Evolutionary conservation across 345 rosid genomes (phyloP).

Genomic region (Corymbia maculata): DNA sequence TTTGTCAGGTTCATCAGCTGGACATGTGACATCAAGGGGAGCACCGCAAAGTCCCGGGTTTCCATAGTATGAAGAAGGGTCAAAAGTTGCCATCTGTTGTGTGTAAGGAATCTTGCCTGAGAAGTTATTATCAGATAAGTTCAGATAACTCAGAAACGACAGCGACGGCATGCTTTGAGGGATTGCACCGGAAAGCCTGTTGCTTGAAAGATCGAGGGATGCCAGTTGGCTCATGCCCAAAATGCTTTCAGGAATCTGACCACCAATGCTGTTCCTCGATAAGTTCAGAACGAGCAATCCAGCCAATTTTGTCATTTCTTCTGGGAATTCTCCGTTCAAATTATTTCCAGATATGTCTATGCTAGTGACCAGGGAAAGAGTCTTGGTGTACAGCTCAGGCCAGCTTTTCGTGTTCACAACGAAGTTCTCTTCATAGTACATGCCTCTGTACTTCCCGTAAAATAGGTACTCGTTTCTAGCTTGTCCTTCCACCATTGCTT

Average conservation of each 20-base stretch:
- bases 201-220: conserved; percentile 45
- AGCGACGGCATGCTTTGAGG: conserved; percentile 26
- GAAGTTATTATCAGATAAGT: conserved; percentile 22
- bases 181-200: conserved; percentile 24
- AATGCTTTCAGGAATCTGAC: conserved; percentile 21
- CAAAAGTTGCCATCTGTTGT: conserved; percentile 21
- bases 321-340: conserved; percentile 25
- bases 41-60: conserved; percentile 31
- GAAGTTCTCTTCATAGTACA: conserved; percentile 26
- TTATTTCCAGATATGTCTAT: conserved; percentile 28
- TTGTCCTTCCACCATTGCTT: conserved; percentile 23
- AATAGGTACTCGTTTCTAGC: conserved; percentile 11
- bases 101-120: conserved; percentile 25
- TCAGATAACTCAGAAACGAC: conserved; percentile 21
- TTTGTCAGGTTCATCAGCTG: not conserved
- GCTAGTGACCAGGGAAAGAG: conserved; percentile 36
- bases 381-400: conserved; percentile 16
- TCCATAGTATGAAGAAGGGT: conserved; percentile 18
- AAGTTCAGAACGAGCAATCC: conserved; percentile 27
- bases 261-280: conserved; percentile 19
- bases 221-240: conserved; percentile 19
- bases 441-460: conserved; percentile 13
- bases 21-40: conserved; percentile 16
- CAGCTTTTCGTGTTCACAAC: conserved; percentile 12
- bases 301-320: conserved; percentile 14